Evolutionary conservation across 2,329 filamentous ascomycete species (phyloP), one percentile per base, ranked within the genome.

Genomic region (Ophiostoma tasmaniense): DNA sequence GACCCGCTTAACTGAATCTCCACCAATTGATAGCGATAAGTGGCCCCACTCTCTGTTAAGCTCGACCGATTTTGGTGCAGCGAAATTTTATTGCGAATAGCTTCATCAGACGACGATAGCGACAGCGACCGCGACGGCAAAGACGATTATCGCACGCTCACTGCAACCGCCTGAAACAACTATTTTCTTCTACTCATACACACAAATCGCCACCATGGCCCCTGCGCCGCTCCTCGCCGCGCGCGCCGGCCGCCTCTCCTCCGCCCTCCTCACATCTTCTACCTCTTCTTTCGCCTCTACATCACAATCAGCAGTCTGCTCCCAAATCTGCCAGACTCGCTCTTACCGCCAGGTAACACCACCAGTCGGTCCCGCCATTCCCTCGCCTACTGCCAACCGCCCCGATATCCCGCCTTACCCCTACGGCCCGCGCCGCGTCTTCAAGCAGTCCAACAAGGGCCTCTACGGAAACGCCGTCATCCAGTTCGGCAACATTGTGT

Each of bases 401-500:
- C 77, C 77, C 50, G 74, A 77, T 8, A 78, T 87, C 70, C 88
- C 88, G 13, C 80, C 82, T 2, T 95, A 95, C 78, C 91, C 91
- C 0, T 89, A 91, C 79, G 90, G 90, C 66, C 84, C 85, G 68
- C 85, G 89, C 69, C 81, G 77, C 72, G 81, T 88, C 73, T 95
- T 91, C 84, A 93, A 94, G 80, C 91, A 95, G 79, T 88, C 89
- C 74, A 91, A 93, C 81, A 83, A 81, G 70, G 90, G 90, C 64
- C 87, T 93, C 10, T 92, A 91, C 80, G 91, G 89, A 74, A 80
- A 80, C 55, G 82, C 87, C 72, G 87, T 87, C 75, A 90, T 93
- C 76, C 90, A 88, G 66, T 92, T 90, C 79, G 91, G 91, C 77
- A 93, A 94, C 85, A 90, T 86, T 73, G 87, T 94, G 66, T 87